A percentile compares a stretch with the other conserved stretches of the same genome.
Conservation (phyloP, 139 green algal genomes). For the Chlorella vulgaris region DNA sequence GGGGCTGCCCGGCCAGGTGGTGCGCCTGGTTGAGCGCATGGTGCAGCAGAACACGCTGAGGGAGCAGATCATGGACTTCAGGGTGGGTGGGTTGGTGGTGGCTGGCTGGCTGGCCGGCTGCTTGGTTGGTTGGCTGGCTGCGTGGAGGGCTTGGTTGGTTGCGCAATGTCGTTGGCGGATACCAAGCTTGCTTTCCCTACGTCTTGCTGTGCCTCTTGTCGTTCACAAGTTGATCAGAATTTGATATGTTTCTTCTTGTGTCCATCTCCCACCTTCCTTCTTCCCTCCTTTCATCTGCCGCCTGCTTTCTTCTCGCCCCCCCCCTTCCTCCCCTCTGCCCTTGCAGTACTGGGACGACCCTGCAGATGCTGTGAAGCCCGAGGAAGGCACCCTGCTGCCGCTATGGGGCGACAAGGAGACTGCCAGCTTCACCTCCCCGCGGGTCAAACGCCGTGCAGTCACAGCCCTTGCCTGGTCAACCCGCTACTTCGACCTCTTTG, state of each 20-base stretch:
- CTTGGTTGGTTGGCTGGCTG: too few relatives aligned
- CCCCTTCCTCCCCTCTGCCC: background rate
- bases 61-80: conserved; percentile 92
- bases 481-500: conserved; percentile 83
- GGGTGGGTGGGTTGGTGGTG: conserved; percentile 34
- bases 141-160: too few relatives aligned
- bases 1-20: background rate
- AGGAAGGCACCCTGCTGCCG: conserved; percentile 90
- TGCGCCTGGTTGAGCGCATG: conserved; percentile 85
- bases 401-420: conserved; percentile 68
- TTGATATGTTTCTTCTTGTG: too few relatives aligned
- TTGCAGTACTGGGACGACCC: conserved; percentile 94
- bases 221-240: too few relatives aligned
- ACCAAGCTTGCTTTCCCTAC: too few relatives aligned
- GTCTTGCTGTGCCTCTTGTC: too few relatives aligned
- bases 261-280: too few relatives aligned
- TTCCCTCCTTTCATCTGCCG: background rate
- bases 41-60: conserved; percentile 88
- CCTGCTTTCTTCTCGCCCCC: background rate
- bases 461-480: conserved; percentile 85
- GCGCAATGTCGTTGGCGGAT: too few relatives aligned
- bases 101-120: background rate
- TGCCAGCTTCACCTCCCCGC: conserved; percentile 64
- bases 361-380: conserved; percentile 62
- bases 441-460: conserved; percentile 60